phyloP scores from a whole-genome alignment of 2,329 filamentous ascomycete species.

The Diplodia scrobiculata region DNA sequence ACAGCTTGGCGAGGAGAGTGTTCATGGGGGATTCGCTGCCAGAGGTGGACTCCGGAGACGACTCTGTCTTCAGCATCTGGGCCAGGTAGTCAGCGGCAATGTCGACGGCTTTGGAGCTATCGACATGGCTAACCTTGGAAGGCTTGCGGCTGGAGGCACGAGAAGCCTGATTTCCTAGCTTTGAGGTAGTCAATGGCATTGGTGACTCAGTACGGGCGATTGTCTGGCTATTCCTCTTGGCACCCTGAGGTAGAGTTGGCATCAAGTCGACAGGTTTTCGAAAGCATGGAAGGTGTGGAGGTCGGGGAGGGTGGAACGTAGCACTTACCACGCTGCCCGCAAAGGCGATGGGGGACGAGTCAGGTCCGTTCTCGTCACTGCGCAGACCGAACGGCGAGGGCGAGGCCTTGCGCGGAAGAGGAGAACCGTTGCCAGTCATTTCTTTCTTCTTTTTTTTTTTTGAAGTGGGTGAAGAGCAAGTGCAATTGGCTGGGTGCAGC shows the following conservation, averaged over 20 bases:
- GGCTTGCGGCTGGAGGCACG: slow-evolving; percentile 25
- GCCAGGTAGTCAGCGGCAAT: slow-evolving; percentile 8
- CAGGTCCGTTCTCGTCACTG: slow-evolving; percentile 40
- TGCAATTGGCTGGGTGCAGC: background rate
- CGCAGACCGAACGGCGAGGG: slow-evolving; percentile 35
- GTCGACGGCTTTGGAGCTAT: slow-evolving; percentile 36
- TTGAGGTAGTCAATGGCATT: slow-evolving; percentile 43
- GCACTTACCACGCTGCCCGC: slow-evolving; percentile 39
- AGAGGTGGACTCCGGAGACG: slow-evolving; percentile 16
- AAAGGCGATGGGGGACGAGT: slow-evolving; percentile 42
- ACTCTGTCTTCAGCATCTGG: slow-evolving; percentile 23
- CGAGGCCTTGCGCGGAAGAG: slow-evolving; percentile 45
- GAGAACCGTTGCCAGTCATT: slow-evolving; percentile 47
- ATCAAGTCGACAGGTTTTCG: slow-evolving; percentile 1
- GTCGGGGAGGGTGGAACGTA: slow-evolving; percentile 31
- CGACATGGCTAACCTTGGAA: slow-evolving; percentile 35
- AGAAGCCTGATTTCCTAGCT: slow-evolving; percentile 37
- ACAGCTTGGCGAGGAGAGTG: slow-evolving; percentile 70
- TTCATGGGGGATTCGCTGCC: slow-evolving; percentile 50
- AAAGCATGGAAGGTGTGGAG: slow-evolving; percentile 32
- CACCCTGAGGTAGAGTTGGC: slow-evolving; percentile 37
- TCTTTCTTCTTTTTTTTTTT: slow-evolving; percentile 33
- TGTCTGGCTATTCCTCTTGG: slow-evolving; percentile 38
- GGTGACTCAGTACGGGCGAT: slow-evolving; percentile 31
- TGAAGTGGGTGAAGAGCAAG: slow-evolving; percentile 28